A percentile compares a stretch with the other conserved stretches of the same genome.
These are phyloP conservation scores for Lepraria neglecta DNA, from an alignment of 495 filamentous ascomycete genomes.

Conservation along the genomic window DNA sequence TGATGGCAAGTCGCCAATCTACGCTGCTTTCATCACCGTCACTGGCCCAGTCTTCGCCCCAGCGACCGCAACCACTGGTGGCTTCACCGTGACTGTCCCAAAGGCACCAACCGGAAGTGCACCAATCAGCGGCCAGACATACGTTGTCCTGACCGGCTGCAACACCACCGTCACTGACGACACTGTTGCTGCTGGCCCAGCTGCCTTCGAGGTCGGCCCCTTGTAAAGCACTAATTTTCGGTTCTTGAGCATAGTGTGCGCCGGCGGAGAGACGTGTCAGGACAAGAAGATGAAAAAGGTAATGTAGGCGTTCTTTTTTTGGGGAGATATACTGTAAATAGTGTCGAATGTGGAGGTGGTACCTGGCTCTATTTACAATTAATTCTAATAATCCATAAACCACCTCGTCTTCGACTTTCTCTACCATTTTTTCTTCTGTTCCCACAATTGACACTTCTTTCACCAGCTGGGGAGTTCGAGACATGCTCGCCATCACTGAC, in stretches of 20 bases:
- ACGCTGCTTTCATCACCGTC: conserved; percentile 37
- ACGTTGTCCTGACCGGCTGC: conserved; percentile 36
- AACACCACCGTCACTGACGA: conserved; percentile 29
- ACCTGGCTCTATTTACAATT: not conserved
- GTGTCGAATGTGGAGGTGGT: conserved; percentile 2
- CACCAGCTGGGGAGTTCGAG: too few species aligned
- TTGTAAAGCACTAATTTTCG: not conserved
- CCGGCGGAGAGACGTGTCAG: not conserved
- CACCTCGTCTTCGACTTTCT: not conserved
- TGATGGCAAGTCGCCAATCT: conserved; percentile 27
- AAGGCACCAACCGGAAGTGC: conserved; percentile 27
- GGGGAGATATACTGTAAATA: conserved; percentile 3
- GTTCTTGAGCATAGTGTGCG: not conserved
- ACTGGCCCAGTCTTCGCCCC: conserved; percentile 36
- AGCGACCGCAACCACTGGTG: conserved; percentile 28
- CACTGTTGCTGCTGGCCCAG: conserved; percentile 28
- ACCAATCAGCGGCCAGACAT: conserved; percentile 34
- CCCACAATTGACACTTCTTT: not conserved
- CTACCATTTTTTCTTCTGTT: not conserved
- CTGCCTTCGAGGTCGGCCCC: conserved; percentile 25
- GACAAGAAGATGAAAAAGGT: not conserved
- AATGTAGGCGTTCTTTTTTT: not conserved
- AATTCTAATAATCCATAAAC: conserved; percentile 9
- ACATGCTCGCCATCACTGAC: not conserved
- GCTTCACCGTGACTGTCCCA: conserved; percentile 36